These are phyloP conservation scores for Xylaria acuta DNA, from an alignment of 495 filamentous ascomycete species.

Conservation along the genomic window DNA sequence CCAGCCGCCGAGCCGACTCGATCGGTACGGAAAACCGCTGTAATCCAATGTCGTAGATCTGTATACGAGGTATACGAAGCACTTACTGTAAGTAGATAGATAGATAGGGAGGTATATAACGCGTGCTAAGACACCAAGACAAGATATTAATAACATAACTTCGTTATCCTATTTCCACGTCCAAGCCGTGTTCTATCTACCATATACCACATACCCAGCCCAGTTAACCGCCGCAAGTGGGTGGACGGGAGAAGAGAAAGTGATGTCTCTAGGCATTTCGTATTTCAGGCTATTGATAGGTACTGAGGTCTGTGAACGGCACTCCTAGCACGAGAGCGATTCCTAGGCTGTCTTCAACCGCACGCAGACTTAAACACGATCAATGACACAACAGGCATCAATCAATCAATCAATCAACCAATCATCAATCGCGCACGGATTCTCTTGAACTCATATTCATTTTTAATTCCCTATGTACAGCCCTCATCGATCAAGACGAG, in stretches of 20 bases:
- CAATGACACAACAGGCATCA: neutral
- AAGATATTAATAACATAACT: neutral
- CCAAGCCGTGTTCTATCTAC: neutral
- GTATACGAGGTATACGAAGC: neutral
- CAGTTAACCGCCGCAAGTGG: neutral
- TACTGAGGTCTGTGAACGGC: too few species aligned
- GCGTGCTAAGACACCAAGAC: neutral
- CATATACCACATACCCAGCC: neutral
- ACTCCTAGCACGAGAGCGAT: too few species aligned
- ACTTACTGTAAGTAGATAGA: neutral
- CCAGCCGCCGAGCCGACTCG: neutral
- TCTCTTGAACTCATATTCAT: neutral
- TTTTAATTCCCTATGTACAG: conserved; percentile 20
- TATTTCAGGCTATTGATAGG: too few species aligned
- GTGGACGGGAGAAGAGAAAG: neutral
- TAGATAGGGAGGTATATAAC: neutral
- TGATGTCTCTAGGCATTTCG: too few species aligned
- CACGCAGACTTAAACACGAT: neutral
- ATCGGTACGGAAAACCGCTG: neutral
- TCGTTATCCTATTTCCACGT: neutral
- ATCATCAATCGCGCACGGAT: neutral
- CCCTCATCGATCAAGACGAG: neutral
- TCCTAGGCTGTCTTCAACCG: neutral
- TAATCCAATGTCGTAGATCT: too few species aligned
- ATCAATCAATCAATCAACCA: neutral